A percentile compares a stretch with the other conserved stretches of the same genome.
Conservation (phyloP, 2,329 filamentous ascomycete genomes). For the Botrytis medusae region DNA sequence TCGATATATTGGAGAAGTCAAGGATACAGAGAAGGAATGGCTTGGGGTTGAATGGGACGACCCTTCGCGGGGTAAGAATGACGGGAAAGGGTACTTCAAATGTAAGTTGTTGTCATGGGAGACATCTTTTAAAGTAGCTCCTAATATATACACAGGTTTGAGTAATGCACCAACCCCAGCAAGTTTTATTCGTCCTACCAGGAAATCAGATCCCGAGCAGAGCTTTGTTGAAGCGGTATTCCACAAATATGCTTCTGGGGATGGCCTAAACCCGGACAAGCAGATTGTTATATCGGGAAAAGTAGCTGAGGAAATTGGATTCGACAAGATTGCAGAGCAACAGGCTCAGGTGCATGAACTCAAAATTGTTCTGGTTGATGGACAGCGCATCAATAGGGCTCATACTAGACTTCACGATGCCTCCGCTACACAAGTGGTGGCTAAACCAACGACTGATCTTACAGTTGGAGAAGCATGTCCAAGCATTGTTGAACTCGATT, state of each 20-base stretch:
- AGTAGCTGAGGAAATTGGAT: constrained; percentile 89
- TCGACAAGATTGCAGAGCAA: constrained; percentile 84
- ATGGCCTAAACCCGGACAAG: constrained; percentile 42
- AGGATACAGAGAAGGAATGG: constrained; percentile 69
- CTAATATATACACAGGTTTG: constrained; percentile 47
- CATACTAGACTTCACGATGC: constrained; percentile 29
- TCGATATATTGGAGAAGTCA: constrained; percentile 75
- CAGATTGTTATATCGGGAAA: constrained; percentile 74
- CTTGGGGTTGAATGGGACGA: constrained; percentile 98
- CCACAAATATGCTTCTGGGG: constrained; percentile 76
- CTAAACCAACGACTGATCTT: background rate
- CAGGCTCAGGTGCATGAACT: constrained; percentile 77
- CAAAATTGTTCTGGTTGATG: constrained; percentile 79
- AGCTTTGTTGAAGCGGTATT: constrained; percentile 78
- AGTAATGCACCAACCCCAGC: constrained; percentile 68
- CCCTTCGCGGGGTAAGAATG: constrained; percentile 79
- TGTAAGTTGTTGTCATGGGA: constrained; percentile 55
- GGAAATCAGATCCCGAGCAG: constrained; percentile 64
- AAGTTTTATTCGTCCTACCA: constrained; percentile 81
- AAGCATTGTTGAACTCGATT: constrained; percentile 73
- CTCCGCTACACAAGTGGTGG: background rate
- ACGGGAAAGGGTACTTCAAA: constrained; percentile 81
- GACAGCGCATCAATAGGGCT: constrained; percentile 57
- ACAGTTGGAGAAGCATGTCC: constrained; percentile 56
- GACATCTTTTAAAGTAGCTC: background rate